Evolutionary conservation across 2,329 filamentous ascomycete genomes (phyloP).

Genomic region (Madurella mycetomatis): DNA sequence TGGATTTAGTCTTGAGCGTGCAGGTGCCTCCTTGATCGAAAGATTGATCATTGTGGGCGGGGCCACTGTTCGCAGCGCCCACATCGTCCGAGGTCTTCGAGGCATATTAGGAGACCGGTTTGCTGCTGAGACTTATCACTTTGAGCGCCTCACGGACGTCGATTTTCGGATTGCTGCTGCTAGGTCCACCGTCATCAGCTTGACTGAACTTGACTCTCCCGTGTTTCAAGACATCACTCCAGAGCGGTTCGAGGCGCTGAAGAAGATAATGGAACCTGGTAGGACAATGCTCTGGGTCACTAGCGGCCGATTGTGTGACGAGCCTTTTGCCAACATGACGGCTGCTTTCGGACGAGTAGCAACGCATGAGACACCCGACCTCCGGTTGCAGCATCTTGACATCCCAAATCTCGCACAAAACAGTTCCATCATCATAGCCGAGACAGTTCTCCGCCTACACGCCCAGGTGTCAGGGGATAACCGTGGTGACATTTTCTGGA

Average conservation of each 20-base stretch:
- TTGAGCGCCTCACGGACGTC: too few relatives aligned
- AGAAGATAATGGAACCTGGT: conserved; percentile 17
- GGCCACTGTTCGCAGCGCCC: not conserved
- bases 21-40: not conserved
- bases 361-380: conserved; percentile 15
- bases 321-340: conserved; percentile 26
- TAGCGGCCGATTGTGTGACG: conserved; percentile 8
- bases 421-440: conserved; percentile 14
- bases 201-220: conserved; percentile 28
- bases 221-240: conserved; percentile 23
- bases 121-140: not conserved
- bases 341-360: conserved; percentile 24
- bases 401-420: conserved; percentile 11
- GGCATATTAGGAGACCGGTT: not conserved
- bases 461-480: too few relatives aligned
- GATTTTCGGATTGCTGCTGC: not conserved
- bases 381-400: conserved; percentile 25
- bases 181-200: conserved; percentile 17
- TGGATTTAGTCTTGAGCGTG: too few relatives aligned
- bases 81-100: too few relatives aligned
- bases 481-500: conserved; percentile 7
- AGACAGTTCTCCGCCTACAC: conserved; percentile 13
- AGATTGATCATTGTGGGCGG: conserved; percentile 11
- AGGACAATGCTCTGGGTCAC: conserved; percentile 29
- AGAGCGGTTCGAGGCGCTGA: conserved; percentile 13